Base-by-base conservation (phyloP, 108 stramenopile species). In the Nitzschia inconspicua region DNA sequence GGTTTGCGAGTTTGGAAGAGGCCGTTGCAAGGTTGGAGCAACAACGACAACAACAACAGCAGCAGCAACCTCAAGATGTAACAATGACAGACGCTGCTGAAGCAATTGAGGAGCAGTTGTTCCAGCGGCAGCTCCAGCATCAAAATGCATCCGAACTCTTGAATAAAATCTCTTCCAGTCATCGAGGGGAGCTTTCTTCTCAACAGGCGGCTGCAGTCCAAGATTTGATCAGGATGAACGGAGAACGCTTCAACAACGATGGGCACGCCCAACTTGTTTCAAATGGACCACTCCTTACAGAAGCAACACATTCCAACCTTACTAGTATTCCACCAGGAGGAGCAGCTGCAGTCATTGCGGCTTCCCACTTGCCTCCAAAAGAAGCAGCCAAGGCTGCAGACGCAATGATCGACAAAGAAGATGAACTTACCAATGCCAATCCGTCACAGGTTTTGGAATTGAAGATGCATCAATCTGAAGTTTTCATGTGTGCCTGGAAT, bases 401-500 rank as follows among this genome's bases (percentile, higher is more conserved):
- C 35, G 58, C 57, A 10, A 40, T 52, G 11, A 68, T 68, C 30
- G 67, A 59, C 24, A 51, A 53, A 60, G 84, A 86, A 68, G 89
- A 94, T 55, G 56, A 72, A 43, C 19, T 50, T 2, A 90, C 87
- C n/a, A 64, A 65, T 41, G 79, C 82, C 29, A 56, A 48, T n/a
- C 67, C 59, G 5, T 42, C 5, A 4, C 79, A 89, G 36, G 84
- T 90, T 50, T 72, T 90, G 40, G 83, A 83, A 32, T 63, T 95
- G 36, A 78, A 83, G 31, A 80, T 85, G 70, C 93, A 95, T 63
- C 75, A 84, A 1, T 91, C 89, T 0, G 95, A 98, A 72, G 97
- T 98, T 3, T 96, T 96, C 80, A 96, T 96, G 93, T 96, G 94
- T 56, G 93, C 92, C 4, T 98, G 97, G 97, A 98, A 96, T 84